phyloP scores from a whole-genome alignment of 169 alveolate genomes.

The Haemoproteus tartakovskyi region DNA sequence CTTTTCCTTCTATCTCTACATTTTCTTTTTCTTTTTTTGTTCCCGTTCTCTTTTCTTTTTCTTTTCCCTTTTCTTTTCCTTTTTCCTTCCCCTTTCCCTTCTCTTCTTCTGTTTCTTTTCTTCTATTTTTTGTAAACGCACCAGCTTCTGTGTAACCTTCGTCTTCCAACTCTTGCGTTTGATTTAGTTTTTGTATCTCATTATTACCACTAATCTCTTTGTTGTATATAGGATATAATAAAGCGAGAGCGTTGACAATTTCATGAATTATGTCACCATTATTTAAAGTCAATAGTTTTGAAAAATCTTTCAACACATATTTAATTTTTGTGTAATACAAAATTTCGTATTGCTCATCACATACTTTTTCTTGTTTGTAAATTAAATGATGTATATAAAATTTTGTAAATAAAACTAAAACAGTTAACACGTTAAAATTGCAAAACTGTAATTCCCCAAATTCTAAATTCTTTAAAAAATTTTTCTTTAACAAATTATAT shows the following conservation, averaged over 20 bases:
- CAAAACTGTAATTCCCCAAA: constrained; percentile 3
- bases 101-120: too few species aligned
- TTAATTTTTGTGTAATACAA: constrained; percentile 49
- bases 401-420: constrained; percentile 22
- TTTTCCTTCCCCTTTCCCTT: too few species aligned
- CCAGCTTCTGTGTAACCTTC: too few species aligned
- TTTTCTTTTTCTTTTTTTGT: not conserved
- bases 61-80: too few species aligned
- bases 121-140: too few species aligned
- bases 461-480: constrained; percentile 19
- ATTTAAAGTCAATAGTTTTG: constrained; percentile 17
- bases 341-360: constrained; percentile 55
- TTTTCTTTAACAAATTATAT: constrained; percentile 57
- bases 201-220: too few species aligned
- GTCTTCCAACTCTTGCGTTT: too few species aligned
- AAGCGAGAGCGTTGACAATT: constrained; percentile 20
- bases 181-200: too few species aligned
- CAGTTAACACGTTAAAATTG: constrained; percentile 4
- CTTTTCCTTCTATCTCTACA: not conserved
- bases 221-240: constrained; percentile 18
- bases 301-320: constrained; percentile 55
- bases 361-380: constrained; percentile 36
- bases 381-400: constrained; percentile 32
- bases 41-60: not conserved
- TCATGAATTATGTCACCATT: constrained; percentile 16